Conservation (phyloP, 1,139 yeast genomes). For the Blastobotrys serpentis region DNA sequence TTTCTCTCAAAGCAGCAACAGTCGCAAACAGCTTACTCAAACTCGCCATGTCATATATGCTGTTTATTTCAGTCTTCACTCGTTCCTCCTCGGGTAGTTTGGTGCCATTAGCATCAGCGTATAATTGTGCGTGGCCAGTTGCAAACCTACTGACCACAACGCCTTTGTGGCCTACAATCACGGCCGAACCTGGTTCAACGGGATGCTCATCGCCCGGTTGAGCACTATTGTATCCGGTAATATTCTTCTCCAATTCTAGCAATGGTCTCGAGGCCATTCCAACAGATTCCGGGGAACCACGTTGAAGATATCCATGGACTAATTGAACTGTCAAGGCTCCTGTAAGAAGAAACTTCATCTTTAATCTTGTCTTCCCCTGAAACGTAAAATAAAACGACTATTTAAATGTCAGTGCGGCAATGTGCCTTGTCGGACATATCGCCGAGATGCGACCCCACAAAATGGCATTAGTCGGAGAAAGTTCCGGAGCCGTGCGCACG, state of each 20-base stretch:
- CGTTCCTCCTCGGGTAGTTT: slow-evolving; percentile 13
- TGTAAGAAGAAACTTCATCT: background rate
- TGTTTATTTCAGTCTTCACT: slow-evolving; percentile 13
- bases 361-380: background rate
- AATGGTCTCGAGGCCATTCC: slow-evolving; percentile 17
- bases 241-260: slow-evolving; percentile 15
- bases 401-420: too few relatives aligned
- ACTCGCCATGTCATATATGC: slow-evolving; percentile 22
- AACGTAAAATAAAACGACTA: too few relatives aligned
- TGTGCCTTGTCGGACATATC: slow-evolving; percentile 7
- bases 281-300: slow-evolving; percentile 20
- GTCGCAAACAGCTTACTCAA: slow-evolving; percentile 24
- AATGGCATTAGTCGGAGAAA: too few relatives aligned
- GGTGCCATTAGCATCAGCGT: slow-evolving; percentile 17
- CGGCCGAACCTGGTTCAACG: slow-evolving; percentile 19
- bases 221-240: slow-evolving; percentile 14
- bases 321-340: slow-evolving; percentile 1
- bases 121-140: slow-evolving; percentile 18
- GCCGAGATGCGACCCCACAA: slow-evolving; percentile 1
- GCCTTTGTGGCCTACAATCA: slow-evolving; percentile 18
- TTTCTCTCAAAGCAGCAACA: slow-evolving; percentile 20
- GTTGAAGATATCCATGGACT: slow-evolving; percentile 5
- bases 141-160: slow-evolving; percentile 18
- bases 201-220: slow-evolving; percentile 16
- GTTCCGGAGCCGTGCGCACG: too few relatives aligned